Conservation (phyloP, 2,329 filamentous ascomycete species). For the Penicillium sp. region DNA sequence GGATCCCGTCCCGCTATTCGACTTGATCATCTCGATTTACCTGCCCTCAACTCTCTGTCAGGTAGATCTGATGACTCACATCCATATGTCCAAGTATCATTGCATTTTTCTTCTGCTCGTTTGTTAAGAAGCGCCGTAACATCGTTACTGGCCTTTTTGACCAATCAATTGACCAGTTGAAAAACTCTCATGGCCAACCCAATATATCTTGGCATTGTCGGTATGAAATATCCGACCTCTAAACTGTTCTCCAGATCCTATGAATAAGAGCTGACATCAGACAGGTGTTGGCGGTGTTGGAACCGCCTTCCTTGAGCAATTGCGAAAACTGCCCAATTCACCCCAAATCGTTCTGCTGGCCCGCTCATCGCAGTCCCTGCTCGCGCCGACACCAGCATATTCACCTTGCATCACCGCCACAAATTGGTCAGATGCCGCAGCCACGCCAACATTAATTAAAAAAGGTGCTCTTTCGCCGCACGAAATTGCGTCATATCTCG, state of each 20-base stretch:
- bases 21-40: not conserved
- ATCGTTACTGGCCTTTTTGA: too few species aligned
- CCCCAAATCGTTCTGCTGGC: slow-evolving; percentile 80
- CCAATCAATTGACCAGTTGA: too few species aligned
- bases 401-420: slow-evolving; percentile 60
- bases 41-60: not conserved
- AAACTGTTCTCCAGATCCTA: not conserved
- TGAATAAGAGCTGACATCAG: not conserved
- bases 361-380: slow-evolving; percentile 78
- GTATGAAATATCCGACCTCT: slow-evolving; percentile 21
- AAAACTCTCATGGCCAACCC: slow-evolving; percentile 23
- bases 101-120: too few species aligned
- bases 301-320: slow-evolving; percentile 81
- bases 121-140: too few species aligned
- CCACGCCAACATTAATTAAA: slow-evolving; percentile 57
- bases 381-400: slow-evolving; percentile 65
- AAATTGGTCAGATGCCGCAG: slow-evolving; percentile 56
- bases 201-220: slow-evolving; percentile 42
- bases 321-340: slow-evolving; percentile 65
- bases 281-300: slow-evolving; percentile 83
- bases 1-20: not conserved
- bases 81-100: too few species aligned
- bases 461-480: slow-evolving; percentile 56
- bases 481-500: slow-evolving; percentile 73
- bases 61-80: too few species aligned